phyloP scores from a whole-genome alignment of 2,329 filamentous ascomycete species.

The Massarina eburnea region DNA sequence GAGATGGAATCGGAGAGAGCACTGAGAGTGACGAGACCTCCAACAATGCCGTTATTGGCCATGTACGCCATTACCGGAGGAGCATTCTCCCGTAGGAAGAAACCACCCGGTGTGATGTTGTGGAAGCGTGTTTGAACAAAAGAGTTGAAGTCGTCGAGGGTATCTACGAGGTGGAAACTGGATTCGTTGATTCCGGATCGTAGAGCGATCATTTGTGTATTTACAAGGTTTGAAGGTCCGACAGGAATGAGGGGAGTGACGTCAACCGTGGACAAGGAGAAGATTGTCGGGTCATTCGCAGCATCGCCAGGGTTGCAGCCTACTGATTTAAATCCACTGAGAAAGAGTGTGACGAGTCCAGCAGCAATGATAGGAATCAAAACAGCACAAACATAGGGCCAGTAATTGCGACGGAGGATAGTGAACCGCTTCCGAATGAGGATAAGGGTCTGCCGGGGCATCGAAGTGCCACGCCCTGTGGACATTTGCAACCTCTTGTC shows the following conservation, averaged over 20 bases:
- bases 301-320: slow-evolving; percentile 48
- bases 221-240: slow-evolving; percentile 42
- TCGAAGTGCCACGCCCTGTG: slow-evolving; percentile 69
- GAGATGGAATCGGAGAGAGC: slow-evolving; percentile 78
- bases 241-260: slow-evolving; percentile 40
- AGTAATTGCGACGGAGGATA: slow-evolving; percentile 75
- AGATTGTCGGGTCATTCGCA: slow-evolving; percentile 33
- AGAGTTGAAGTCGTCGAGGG: slow-evolving; percentile 67
- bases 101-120: slow-evolving; percentile 74
- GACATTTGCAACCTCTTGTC: slow-evolving; percentile 52
- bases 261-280: slow-evolving; percentile 27
- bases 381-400: slow-evolving; percentile 74
- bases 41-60: slow-evolving; percentile 64
- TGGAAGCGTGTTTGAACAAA: slow-evolving; percentile 65
- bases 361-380: slow-evolving; percentile 78
- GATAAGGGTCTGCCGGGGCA: slow-evolving; percentile 69
- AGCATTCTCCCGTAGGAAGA: slow-evolving; percentile 69
- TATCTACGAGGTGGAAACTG: slow-evolving; percentile 59
- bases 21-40: slow-evolving; percentile 80
- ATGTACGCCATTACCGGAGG: slow-evolving; percentile 71
- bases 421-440: slow-evolving; percentile 77
- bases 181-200: slow-evolving; percentile 26
- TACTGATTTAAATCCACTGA: slow-evolving; percentile 59
- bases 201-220: slow-evolving; percentile 30
- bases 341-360: slow-evolving; percentile 75